These are phyloP conservation scores for Tolypocladium album DNA, from an alignment of 2,329 filamentous ascomycete species.

Conservation along the genomic window DNA sequence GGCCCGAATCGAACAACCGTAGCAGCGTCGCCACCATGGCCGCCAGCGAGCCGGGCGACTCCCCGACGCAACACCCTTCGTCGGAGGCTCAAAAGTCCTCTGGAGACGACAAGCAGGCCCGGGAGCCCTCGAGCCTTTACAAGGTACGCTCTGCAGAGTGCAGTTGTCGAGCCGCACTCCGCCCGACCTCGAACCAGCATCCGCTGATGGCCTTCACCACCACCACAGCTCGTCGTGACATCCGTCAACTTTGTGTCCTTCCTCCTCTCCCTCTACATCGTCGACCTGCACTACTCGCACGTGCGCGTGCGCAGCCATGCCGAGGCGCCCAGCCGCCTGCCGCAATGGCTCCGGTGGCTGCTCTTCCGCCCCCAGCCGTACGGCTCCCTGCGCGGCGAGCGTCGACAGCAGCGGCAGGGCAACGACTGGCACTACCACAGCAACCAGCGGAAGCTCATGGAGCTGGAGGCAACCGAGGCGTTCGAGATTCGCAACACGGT, in stretches of 20 bases:
- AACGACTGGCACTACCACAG: slow-evolving; percentile 37
- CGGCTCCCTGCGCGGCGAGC: slow-evolving; percentile 14
- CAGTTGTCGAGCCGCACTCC: not conserved
- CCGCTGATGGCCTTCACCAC: not conserved
- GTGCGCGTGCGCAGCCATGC: slow-evolving; percentile 31
- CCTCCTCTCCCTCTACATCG: slow-evolving; percentile 51
- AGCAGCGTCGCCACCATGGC: not conserved
- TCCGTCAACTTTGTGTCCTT: slow-evolving; percentile 55
- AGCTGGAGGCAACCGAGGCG: slow-evolving; percentile 51
- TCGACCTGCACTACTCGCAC: slow-evolving; percentile 47
- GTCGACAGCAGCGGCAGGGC: not conserved
- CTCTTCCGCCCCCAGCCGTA: slow-evolving; percentile 30
- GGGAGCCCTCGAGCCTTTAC: not conserved
- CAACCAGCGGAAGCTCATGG: slow-evolving; percentile 49
- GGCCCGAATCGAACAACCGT: not conserved
- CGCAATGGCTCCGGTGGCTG: slow-evolving; percentile 28
- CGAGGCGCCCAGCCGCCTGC: slow-evolving; percentile 18
- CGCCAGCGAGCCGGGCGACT: not conserved
- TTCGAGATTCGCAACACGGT: slow-evolving; percentile 47
- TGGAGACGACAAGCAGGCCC: not conserved
- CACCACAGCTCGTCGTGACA: slow-evolving; percentile 41
- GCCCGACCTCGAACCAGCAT: no score
- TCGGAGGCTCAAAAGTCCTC: not conserved
- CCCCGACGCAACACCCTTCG: not conserved
- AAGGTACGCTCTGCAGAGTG: not conserved